Percentiles rank a stretch among this genome's conserved stretches.
phyloP scores from a whole-genome alignment of 768 basidiomycete species.

The Amanita muscaria region DNA sequence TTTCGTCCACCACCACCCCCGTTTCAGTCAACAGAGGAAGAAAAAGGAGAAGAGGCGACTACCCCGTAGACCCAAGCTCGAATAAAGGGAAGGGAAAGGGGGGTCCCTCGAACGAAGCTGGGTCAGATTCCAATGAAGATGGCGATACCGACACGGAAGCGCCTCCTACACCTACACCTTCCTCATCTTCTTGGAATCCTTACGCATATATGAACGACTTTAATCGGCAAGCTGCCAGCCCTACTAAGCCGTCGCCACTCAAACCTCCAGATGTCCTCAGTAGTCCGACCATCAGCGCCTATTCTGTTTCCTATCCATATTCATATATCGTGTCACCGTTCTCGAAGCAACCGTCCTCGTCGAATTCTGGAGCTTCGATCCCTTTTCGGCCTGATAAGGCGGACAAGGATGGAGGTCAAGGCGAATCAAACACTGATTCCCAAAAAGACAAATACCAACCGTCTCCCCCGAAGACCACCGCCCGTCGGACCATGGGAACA shows the following conservation, averaged over 20 bases:
- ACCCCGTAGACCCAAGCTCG: not conserved
- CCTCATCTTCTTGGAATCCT: conserved; percentile 1
- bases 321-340: conserved; percentile 9
- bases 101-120: not conserved
- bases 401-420: not conserved
- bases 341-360: not conserved
- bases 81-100: conserved; percentile 11
- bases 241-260: no score
- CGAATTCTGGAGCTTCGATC: not conserved
- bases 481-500: conserved; percentile 17
- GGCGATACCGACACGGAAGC: conserved; percentile 5
- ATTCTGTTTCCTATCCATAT: conserved; percentile 15
- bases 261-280: not conserved
- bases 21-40: not conserved
- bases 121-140: conserved; percentile 4
- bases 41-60: conserved; percentile 5
- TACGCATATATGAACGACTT: conserved; percentile 9
- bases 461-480: not conserved
- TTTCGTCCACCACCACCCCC: not conserved
- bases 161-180: not conserved
- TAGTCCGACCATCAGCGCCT: not conserved
- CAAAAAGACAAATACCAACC: not conserved
- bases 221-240: conserved; percentile 12
- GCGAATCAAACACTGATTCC: not conserved
- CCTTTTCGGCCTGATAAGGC: not conserved